phyloP scores from a whole-genome alignment of 202 grass and related monocot species.

The Panicum hallii region DNA sequence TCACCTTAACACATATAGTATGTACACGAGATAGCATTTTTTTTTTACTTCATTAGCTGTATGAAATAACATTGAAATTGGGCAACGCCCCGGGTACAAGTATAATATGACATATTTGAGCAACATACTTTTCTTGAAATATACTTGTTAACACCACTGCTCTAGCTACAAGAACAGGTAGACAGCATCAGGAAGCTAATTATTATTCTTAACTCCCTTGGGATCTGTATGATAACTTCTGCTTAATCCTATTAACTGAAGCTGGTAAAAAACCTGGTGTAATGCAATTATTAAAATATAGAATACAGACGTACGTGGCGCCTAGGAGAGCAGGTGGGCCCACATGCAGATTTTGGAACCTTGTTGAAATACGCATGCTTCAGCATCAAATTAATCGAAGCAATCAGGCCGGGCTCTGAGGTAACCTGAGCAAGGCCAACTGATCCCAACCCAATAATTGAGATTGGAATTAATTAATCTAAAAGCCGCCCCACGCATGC shows the following conservation, averaged over 20 bases:
- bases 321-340: not conserved
- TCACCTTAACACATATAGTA: too few species aligned
- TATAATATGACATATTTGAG: too few species aligned
- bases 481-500: conserved; percentile 17
- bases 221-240: not conserved
- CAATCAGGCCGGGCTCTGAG: not conserved
- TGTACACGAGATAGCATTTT: too few species aligned
- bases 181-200: too few species aligned
- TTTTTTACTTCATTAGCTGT: too few species aligned
- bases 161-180: too few species aligned
- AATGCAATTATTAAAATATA: not conserved
- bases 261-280: not conserved
- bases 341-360: not conserved
- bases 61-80: too few species aligned
- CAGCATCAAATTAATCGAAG: not conserved
- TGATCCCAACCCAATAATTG: conserved; percentile 21
- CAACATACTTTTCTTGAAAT: too few species aligned
- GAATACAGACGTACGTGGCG: not conserved
- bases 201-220: too few species aligned
- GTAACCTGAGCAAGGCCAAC: conserved; percentile 3
- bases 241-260: not conserved
- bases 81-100: too few species aligned
- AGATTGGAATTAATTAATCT: not conserved
- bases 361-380: not conserved
- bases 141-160: too few species aligned